phyloP scores from a whole-genome alignment of 2,329 filamentous ascomycete species.

The Tolypocladium ovalisporum region DNA sequence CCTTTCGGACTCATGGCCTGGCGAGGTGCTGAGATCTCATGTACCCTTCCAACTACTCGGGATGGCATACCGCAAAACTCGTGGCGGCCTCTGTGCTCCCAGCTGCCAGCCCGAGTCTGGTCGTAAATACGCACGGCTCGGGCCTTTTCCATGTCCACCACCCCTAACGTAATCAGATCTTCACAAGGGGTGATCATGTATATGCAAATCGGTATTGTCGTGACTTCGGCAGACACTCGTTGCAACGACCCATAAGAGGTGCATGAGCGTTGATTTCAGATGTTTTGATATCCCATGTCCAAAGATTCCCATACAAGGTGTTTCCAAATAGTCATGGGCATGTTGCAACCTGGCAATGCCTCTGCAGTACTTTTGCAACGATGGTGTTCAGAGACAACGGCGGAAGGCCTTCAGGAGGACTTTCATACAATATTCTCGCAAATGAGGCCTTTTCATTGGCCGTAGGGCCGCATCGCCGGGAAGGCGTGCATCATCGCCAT shows the following conservation, averaged over 20 bases:
- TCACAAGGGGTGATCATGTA: not conserved
- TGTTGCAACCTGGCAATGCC: not conserved
- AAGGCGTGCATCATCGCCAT: slow-evolving; percentile 27
- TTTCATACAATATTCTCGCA: not conserved
- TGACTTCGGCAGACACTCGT: not conserved
- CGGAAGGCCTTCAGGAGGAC: not conserved
- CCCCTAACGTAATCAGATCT: not conserved
- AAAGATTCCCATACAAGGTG: not conserved
- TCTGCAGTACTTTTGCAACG: not conserved
- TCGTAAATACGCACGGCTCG: not conserved
- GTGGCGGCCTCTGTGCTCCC: not conserved
- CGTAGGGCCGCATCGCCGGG: slow-evolving; percentile 24
- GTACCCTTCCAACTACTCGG: not conserved
- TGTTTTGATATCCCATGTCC: not conserved
- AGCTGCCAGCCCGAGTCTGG: not conserved
- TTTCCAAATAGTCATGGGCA: not conserved
- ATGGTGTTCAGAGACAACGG: not conserved
- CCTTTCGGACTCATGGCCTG: not conserved
- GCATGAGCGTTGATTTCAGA: not conserved
- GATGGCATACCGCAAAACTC: not conserved
- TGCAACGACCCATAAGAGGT: not conserved
- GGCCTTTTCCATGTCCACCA: not conserved
- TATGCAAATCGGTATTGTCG: not conserved
- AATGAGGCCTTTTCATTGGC: slow-evolving; percentile 8
- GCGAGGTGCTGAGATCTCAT: not conserved